Evolutionary conservation across 108 stramenopile genomes (phyloP).

Genomic region (Discostella pseudostelligera): DNA sequence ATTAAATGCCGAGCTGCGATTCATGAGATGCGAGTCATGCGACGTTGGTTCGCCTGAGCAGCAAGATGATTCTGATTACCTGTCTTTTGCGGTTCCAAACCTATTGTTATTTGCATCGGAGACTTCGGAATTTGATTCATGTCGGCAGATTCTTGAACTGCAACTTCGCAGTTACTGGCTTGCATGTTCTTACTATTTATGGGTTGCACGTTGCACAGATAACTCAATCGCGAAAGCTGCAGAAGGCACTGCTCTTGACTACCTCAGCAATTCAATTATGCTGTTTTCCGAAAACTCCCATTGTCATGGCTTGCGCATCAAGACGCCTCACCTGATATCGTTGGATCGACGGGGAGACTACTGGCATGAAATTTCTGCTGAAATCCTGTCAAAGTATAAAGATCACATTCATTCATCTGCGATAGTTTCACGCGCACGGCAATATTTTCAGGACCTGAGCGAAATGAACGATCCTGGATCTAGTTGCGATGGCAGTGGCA

Average conservation of each 20-base stretch:
- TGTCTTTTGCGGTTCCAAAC: constrained; percentile 54
- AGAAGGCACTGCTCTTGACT: constrained; percentile 53
- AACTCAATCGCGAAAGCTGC: constrained; percentile 53
- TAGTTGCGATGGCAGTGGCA: background rate
- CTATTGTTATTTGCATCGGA: constrained; percentile 48
- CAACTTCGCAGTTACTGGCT: constrained; percentile 71
- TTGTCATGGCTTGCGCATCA: constrained; percentile 15
- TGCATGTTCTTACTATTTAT: constrained; percentile 58
- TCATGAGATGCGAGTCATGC: constrained; percentile 63
- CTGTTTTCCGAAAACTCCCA: constrained; percentile 22
- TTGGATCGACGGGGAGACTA: constrained; percentile 57
- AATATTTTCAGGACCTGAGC: constrained; percentile 52
- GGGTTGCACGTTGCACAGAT: constrained; percentile 57
- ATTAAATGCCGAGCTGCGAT: constrained; percentile 62
- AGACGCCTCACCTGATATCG: constrained; percentile 71
- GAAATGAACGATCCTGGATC: constrained; percentile 4
- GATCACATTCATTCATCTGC: constrained; percentile 74
- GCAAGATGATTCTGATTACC: constrained; percentile 52
- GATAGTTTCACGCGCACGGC: constrained; percentile 60
- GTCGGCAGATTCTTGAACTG: constrained; percentile 25
- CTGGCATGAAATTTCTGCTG: constrained; percentile 64
- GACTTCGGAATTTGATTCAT: constrained; percentile 10
- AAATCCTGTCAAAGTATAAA: constrained; percentile 48
- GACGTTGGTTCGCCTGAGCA: constrained; percentile 27
- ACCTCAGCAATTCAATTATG: constrained; percentile 52